These are phyloP conservation scores for Didymella sp. DNA, from an alignment of 2,329 filamentous ascomycete genomes.

Conservation along the genomic window DNA sequence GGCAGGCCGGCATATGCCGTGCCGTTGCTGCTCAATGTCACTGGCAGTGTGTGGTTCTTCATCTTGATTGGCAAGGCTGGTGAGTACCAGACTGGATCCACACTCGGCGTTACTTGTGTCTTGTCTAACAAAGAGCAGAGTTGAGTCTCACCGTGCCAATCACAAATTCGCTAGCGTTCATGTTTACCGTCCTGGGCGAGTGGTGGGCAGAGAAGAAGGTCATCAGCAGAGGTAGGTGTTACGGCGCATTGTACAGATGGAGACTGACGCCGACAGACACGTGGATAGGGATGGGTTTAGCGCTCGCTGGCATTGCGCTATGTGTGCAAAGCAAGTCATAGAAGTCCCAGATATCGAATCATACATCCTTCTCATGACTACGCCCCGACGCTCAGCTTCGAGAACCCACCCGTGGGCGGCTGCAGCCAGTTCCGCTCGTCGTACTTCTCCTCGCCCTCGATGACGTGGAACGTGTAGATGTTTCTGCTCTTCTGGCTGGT, in stretches of 20 bases:
- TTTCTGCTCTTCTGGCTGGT: slow-evolving; percentile 83
- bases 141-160: slow-evolving; percentile 93
- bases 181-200: slow-evolving; percentile 95
- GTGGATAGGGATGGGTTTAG: slow-evolving; percentile 80
- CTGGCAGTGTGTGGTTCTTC: slow-evolving; percentile 96
- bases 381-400: slow-evolving; percentile 60
- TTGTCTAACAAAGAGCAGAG: slow-evolving; percentile 62
- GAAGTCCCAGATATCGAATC: neutral
- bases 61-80: slow-evolving; percentile 90
- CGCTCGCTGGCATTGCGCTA: slow-evolving; percentile 79
- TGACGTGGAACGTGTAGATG: slow-evolving; percentile 97
- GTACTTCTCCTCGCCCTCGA: slow-evolving; percentile 81
- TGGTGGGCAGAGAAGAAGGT: slow-evolving; percentile 95
- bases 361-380: neutral
- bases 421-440: slow-evolving; percentile 94
- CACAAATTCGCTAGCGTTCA: slow-evolving; percentile 89
- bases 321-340: slow-evolving; percentile 71
- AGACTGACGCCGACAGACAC: slow-evolving; percentile 65
- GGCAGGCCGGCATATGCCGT: slow-evolving; percentile 83
- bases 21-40: slow-evolving; percentile 85
- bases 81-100: slow-evolving; percentile 55
- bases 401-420: slow-evolving; percentile 81
- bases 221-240: slow-evolving; percentile 74
- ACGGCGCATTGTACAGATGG: neutral
- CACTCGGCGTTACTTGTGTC: neutral